Conservation (phyloP, 2,329 filamentous ascomycete species). For the Cladorrhinum sp. region DNA sequence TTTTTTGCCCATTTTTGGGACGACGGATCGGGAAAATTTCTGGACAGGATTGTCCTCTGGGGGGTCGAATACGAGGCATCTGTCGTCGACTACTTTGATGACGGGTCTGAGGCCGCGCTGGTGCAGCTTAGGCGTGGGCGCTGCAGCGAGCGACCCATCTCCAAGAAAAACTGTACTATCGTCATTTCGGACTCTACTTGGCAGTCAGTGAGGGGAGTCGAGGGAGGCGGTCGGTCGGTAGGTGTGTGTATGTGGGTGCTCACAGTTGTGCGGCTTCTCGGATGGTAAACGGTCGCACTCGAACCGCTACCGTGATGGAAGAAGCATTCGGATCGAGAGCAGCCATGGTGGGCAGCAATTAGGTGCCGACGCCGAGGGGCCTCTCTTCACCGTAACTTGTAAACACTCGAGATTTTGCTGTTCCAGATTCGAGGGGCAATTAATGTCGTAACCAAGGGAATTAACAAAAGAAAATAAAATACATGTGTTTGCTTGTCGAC, state of each 20-base stretch:
- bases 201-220: constrained; percentile 5
- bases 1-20: constrained; percentile 76
- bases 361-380: constrained; percentile 10
- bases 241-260: constrained; percentile 23
- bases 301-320: constrained; percentile 61
- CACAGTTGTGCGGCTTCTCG: constrained; percentile 91
- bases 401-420: too few species aligned
- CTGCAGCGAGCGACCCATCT: constrained; percentile 88
- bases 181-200: constrained; percentile 61
- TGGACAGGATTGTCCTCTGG: constrained; percentile 93
- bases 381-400: background rate
- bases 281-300: constrained; percentile 74
- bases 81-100: constrained; percentile 94
- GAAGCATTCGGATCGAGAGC: constrained; percentile 47
- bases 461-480: background rate
- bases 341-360: constrained; percentile 11
- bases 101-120: constrained; percentile 86
- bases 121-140: constrained; percentile 77
- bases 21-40: constrained; percentile 76
- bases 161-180: constrained; percentile 92
- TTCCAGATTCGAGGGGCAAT: background rate
- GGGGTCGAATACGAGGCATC: constrained; percentile 93
- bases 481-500: background rate
- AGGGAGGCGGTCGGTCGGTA: background rate
- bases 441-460: background rate